These are phyloP conservation scores for Sclerotiophoma versabilis DNA, from an alignment of 2,329 filamentous ascomycete species.

Conservation along the genomic window DNA sequence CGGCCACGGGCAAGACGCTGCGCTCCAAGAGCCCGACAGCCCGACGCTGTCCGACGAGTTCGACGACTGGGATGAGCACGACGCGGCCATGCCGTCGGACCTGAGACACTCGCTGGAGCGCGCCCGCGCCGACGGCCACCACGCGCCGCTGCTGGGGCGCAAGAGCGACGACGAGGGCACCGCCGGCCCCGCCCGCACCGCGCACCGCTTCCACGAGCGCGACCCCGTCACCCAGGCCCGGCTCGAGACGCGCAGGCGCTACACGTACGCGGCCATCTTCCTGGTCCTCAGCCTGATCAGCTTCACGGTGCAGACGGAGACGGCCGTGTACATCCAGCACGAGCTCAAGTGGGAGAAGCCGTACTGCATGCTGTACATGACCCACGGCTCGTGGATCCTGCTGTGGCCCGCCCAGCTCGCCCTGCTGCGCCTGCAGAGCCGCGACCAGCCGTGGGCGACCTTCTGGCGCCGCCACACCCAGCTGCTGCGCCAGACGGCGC, in stretches of 20 bases:
- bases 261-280: slow-evolving; percentile 86
- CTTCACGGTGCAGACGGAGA: slow-evolving; percentile 95
- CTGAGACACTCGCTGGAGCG: slow-evolving; percentile 53
- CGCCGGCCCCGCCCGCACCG: slow-evolving; percentile 46
- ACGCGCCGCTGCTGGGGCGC: slow-evolving; percentile 61
- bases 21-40: slow-evolving; percentile 29
- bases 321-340: slow-evolving; percentile 92
- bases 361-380: slow-evolving; percentile 99
- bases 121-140: slow-evolving; percentile 51
- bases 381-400: slow-evolving; percentile 90
- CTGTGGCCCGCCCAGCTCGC: slow-evolving; percentile 87
- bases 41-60: slow-evolving; percentile 46
- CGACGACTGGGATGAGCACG: slow-evolving; percentile 56
- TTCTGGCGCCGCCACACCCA: slow-evolving; percentile 82
- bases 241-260: slow-evolving; percentile 77
- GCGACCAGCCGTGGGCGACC: slow-evolving; percentile 76
- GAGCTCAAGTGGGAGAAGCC: slow-evolving; percentile 94
- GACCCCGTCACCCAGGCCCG: slow-evolving; percentile 73
- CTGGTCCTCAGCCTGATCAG: slow-evolving; percentile 81
- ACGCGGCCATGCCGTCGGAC: slow-evolving; percentile 58
- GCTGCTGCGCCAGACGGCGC: slow-evolving; percentile 69
- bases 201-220: slow-evolving; percentile 72
- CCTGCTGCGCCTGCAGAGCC: slow-evolving; percentile 80
- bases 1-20: slow-evolving; percentile 17
- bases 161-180: slow-evolving; percentile 47